Conservation (phyloP, 2,329 filamentous ascomycete species). For the Talaromyces marneffei region DNA sequence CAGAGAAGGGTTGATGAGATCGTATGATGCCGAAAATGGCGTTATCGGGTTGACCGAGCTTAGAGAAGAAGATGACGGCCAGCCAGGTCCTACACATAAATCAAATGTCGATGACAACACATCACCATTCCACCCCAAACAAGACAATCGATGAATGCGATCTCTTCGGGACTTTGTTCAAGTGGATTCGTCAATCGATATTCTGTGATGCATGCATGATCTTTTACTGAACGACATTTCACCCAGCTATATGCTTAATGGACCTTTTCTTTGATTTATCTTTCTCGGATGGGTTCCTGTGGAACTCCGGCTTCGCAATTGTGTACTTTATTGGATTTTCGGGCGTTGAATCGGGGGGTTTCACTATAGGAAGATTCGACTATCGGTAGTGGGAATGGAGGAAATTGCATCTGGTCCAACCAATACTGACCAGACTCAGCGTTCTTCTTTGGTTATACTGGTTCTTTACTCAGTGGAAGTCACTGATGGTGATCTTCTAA, state of each 20-base stretch:
- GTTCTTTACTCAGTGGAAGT: background rate
- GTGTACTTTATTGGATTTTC: background rate
- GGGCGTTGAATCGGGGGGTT: background rate
- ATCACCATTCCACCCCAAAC: constrained; percentile 26
- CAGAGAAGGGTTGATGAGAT: constrained; percentile 75
- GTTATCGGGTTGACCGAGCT: constrained; percentile 74
- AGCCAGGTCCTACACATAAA: constrained; percentile 32
- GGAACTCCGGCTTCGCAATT: background rate
- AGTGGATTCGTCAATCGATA: constrained; percentile 10
- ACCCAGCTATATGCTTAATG: constrained; percentile 4
- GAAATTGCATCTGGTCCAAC: background rate
- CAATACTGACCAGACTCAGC: background rate
- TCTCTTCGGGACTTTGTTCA: constrained; percentile 11
- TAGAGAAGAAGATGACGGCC: constrained; percentile 65
- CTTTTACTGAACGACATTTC: constrained; percentile 10
- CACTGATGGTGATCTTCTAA: background rate
- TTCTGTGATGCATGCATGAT: constrained; percentile 8
- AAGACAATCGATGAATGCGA: constrained; percentile 24
- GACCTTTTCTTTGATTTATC: background rate
- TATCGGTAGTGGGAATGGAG: background rate
- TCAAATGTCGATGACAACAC: constrained; percentile 23
- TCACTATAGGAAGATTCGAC: background rate
- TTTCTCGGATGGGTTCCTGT: background rate
- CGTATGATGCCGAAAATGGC: constrained; percentile 78
- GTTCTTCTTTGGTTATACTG: background rate